phyloP scores from a whole-genome alignment of 1,284 basidiomycete species.

The Somion occarium region DNA sequence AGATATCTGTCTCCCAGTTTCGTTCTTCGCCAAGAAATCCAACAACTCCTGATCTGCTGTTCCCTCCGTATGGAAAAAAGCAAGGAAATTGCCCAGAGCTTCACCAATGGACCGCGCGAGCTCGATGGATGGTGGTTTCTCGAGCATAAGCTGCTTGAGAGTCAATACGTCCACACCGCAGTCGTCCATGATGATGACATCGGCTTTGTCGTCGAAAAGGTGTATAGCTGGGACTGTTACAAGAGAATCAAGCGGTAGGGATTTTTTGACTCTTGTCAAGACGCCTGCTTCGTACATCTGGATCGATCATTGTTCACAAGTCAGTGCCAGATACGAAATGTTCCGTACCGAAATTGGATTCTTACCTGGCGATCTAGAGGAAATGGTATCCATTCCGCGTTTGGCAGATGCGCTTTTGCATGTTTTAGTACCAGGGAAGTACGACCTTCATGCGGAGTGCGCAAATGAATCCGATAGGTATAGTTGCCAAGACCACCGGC shows the following conservation, averaged over 20 bases:
- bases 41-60: slow-evolving; percentile 24
- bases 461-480: slow-evolving; percentile 43
- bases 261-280: slow-evolving; percentile 33
- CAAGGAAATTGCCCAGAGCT: slow-evolving; percentile 48
- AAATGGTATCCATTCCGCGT: slow-evolving; percentile 28
- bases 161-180: slow-evolving; percentile 36
- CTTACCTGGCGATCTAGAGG: slow-evolving; percentile 50
- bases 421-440: slow-evolving; percentile 54
- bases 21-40: slow-evolving; percentile 35
- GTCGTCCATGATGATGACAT: slow-evolving; percentile 59
- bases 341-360: not conserved
- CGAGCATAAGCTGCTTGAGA: slow-evolving; percentile 46
- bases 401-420: slow-evolving; percentile 36
- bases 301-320: not conserved
- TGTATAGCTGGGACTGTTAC: slow-evolving; percentile 46
- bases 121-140: slow-evolving; percentile 27
- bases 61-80: slow-evolving; percentile 41
- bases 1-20: slow-evolving; percentile 38
- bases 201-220: slow-evolving; percentile 41
- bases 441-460: slow-evolving; percentile 31
- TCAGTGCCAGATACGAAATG: not conserved
- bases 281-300: slow-evolving; percentile 47
- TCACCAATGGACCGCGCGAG: slow-evolving; percentile 41
- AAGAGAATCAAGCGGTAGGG: slow-evolving; percentile 29
- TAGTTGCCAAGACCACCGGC: slow-evolving; percentile 52